Conservation (phyloP, 2,329 filamentous ascomycete species). For the Madurella fahalii region DNA sequence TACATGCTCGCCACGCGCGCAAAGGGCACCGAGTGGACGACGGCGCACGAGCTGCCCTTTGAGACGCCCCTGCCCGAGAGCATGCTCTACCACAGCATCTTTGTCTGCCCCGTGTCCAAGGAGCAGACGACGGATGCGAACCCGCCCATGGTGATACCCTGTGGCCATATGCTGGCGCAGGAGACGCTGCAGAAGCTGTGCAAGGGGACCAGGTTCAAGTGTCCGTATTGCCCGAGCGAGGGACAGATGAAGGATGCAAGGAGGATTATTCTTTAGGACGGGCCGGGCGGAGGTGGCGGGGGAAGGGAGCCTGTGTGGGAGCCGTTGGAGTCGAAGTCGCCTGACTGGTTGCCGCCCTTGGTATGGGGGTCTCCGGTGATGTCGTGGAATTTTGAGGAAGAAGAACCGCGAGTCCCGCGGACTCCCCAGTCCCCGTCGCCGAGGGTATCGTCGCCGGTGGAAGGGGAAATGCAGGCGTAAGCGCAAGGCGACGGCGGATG, state of each 20-base stretch:
- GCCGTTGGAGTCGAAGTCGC: not conserved
- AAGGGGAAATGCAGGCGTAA: no score
- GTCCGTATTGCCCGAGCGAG: conserved; percentile 90
- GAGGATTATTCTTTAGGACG: conserved; percentile 60
- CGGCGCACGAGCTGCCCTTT: conserved; percentile 82
- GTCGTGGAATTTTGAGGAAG: no score
- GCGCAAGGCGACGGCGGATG: no score
- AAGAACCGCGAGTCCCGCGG: no score
- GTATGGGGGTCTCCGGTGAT: no score
- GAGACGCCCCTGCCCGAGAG: conserved; percentile 57
- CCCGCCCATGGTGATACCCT: conserved; percentile 94
- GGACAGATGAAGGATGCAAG: conserved; percentile 71
- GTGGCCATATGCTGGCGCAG: conserved; percentile 86
- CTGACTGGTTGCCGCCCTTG: not conserved
- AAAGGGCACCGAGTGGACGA: conserved; percentile 93
- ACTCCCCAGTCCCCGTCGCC: no score
- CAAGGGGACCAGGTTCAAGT: conserved; percentile 83
- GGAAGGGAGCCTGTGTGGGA: not conserved
- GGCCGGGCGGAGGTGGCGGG: not conserved
- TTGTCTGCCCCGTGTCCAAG: conserved; percentile 95
- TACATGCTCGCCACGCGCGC: conserved; percentile 82
- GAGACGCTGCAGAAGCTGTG: conserved; percentile 77
- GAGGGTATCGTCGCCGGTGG: no score
- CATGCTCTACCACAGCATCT: conserved; percentile 87
- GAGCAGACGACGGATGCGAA: conserved; percentile 92